phyloP scores from a whole-genome alignment of 108 stramenopile species.

The Cyclostephanos invisitatus region DNA sequence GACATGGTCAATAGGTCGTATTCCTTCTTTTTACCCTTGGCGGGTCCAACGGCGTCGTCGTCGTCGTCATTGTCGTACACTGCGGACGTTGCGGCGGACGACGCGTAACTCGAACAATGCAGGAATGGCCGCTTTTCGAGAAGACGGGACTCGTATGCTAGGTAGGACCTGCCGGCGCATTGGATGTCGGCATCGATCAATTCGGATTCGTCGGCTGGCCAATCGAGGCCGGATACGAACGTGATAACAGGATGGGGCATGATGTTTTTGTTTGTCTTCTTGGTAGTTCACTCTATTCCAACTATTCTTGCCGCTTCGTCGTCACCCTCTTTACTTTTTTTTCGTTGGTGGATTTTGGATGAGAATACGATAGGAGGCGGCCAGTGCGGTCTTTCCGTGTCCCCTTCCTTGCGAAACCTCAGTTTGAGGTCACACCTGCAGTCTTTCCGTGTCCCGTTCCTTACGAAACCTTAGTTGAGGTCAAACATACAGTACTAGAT shows the following conservation, averaged over 20 bases:
- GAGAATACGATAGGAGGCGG: no score
- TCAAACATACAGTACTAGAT: no score
- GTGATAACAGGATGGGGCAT: slow-evolving; percentile 25
- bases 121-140: slow-evolving; percentile 35
- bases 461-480: no score
- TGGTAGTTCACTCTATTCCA: no score
- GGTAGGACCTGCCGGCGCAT: slow-evolving; percentile 41
- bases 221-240: slow-evolving; percentile 41
- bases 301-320: no score
- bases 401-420: no score
- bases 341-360: no score
- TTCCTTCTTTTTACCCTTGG: slow-evolving; percentile 33
- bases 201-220: slow-evolving; percentile 20
- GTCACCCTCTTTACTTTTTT: no score
- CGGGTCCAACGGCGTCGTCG: background rate
- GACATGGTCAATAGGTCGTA: slow-evolving; percentile 60
- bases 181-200: slow-evolving; percentile 30
- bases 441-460: no score
- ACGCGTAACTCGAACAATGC: slow-evolving; percentile 32
- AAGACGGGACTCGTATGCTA: slow-evolving; percentile 46
- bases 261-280: background rate
- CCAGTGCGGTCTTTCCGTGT: no score
- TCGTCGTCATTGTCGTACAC: background rate
- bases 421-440: no score
- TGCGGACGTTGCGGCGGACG: background rate